Conservation (phyloP, 2,329 filamentous ascomycete species). For the Xylariaceae sp. region DNA sequence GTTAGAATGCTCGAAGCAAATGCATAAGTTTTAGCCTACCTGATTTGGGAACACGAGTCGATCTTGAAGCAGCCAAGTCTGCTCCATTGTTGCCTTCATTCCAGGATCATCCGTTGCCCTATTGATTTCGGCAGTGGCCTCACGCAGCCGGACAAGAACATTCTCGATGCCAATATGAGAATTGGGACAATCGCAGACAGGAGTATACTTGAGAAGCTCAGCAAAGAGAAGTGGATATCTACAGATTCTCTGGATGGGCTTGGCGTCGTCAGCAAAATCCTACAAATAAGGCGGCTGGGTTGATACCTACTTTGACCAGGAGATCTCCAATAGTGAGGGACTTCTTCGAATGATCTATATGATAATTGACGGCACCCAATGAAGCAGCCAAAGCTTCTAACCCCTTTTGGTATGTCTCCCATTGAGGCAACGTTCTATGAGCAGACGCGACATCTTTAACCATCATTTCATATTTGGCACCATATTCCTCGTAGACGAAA, state of each 20-base stretch:
- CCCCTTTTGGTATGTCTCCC: slow-evolving; percentile 81
- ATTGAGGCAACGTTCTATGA: slow-evolving; percentile 69
- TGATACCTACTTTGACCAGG: slow-evolving; percentile 74
- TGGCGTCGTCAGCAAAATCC: slow-evolving; percentile 10
- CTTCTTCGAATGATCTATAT: slow-evolving; percentile 67
- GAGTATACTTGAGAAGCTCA: slow-evolving; percentile 81
- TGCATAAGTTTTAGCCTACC: slow-evolving; percentile 49
- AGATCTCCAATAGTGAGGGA: slow-evolving; percentile 83
- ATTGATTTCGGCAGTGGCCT: slow-evolving; percentile 80
- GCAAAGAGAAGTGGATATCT: slow-evolving; percentile 87
- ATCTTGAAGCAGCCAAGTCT: slow-evolving; percentile 83
- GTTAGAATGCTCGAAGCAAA: slow-evolving; percentile 23
- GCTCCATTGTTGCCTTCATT: slow-evolving; percentile 72
- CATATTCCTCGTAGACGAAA: slow-evolving; percentile 88
- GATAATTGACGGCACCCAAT: slow-evolving; percentile 68
- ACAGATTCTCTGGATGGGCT: slow-evolving; percentile 92
- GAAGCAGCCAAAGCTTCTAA: slow-evolving; percentile 81
- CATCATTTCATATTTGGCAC: slow-evolving; percentile 85
- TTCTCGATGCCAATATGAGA: slow-evolving; percentile 80
- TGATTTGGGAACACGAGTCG: slow-evolving; percentile 74
- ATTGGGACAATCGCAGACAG: slow-evolving; percentile 80
- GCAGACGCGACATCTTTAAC: slow-evolving; percentile 73
- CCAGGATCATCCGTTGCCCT: slow-evolving; percentile 76
- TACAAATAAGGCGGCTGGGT: background rate
- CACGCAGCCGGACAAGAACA: slow-evolving; percentile 70